Base-by-base conservation (phyloP, 371 early-diverging fungal genomes). In the Paramicrosporidium saccamoebae region DNA sequence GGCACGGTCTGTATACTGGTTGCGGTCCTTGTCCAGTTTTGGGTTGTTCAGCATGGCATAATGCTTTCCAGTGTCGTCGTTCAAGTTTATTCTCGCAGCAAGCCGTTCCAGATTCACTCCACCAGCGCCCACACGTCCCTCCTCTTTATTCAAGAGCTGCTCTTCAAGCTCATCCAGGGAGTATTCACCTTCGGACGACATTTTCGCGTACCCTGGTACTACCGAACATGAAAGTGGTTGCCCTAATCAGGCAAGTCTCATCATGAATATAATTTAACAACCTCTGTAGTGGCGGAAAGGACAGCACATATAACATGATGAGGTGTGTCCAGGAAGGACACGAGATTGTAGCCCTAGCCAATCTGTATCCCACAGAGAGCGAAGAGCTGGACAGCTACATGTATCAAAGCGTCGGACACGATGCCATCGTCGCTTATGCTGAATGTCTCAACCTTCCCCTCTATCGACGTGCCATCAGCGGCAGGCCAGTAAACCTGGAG, bases 381-480 rank as follows among this genome's bases (percentile, higher is more conserved):
- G 78, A 72, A 28, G 94, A 94, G 28, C 32, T 77, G 22, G 99
- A 98, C 51, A 78, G 77, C 27, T 90, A 64, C 48, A 81, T 98
- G 79, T 97, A 78, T 39, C 99, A 98, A 42, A 92, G 95, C 0
- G 97, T 96, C 5, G 99, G 97, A 2, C 72, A 78, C 37, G 81
- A 78, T 35, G 66, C 67, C 9, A 71, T 92, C 10, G 47, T 60
- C 12, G 42, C 50, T 16, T 69, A 81, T 39, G 58, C 73, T 5
- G 67, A 79, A 27, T 78, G 78, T 42, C 57, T 97, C 53, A 58
- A 52, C 4, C 35, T 94, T 4, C 97, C 96, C 8, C 41, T 96
- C 12, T 82, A 72, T 33, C 54, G 73, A 14, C 42, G 51, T 15
- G 58, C 58, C 17, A 79, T 90, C 17, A 35, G 30, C 7, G 86